These are phyloP conservation scores for Hygrocybe coccinea DNA, from an alignment of 768 basidiomycete species.

Conservation along the genomic window DNA sequence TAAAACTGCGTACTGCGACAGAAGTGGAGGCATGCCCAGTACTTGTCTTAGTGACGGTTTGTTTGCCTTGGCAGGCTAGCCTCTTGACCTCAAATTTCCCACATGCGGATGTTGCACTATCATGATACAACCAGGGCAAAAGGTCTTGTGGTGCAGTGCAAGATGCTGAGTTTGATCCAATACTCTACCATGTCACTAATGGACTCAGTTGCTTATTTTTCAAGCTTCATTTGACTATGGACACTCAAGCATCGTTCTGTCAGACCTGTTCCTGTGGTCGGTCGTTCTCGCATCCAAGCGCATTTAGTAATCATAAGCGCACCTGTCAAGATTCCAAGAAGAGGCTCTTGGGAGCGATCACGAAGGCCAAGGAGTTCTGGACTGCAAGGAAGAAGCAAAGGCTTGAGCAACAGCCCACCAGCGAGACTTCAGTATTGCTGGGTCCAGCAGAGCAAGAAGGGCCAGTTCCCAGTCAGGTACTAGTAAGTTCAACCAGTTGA, in stretches of 20 bases:
- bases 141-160: too few relatives aligned
- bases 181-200: neutral
- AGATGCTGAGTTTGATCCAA: neutral
- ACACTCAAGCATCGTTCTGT: neutral
- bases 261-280: neutral
- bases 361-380: neutral
- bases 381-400: neutral
- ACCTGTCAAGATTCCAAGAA: constrained; percentile 2
- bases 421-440: neutral
- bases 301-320: constrained; percentile 2
- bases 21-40: neutral
- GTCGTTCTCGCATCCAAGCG: neutral
- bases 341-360: neutral
- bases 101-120: neutral
- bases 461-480: neutral
- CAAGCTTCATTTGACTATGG: neutral
- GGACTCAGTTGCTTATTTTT: neutral
- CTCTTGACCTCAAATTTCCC: neutral
- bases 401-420: neutral
- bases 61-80: neutral
- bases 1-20: neutral
- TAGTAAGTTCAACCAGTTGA: neutral
- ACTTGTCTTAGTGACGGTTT: neutral
- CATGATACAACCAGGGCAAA: too few relatives aligned
- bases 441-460: neutral